Evolutionary conservation across 192 early-diverging fungal genomes (phyloP), one percentile per base, ranked within the genome.

Genomic region (Kappamyces sp.): DNA sequence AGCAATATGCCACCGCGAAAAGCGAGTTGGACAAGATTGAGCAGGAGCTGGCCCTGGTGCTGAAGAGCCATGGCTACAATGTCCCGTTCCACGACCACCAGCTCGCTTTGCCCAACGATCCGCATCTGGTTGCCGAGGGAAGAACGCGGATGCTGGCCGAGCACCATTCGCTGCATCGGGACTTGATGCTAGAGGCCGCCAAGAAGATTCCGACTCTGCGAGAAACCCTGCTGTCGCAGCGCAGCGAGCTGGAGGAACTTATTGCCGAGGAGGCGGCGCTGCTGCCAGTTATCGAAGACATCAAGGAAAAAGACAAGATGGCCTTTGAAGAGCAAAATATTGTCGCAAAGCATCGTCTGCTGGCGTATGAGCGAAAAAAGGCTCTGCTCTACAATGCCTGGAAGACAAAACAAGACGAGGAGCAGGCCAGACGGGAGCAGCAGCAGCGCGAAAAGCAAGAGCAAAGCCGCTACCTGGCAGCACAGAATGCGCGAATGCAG

Each of bases 1-100:
- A 59, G 49, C 35, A 59, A 40, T 1, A 59, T 8, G 4, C 46
- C 35, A 9, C 31, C 34, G 33, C 13, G 23, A 47, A 23, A 2
- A 8, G 5, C 36, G 57, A 59, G 9, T 36, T 59, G 9, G 43
- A 59, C 42, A 59, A 59, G 46, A 59, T 59, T 1, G 9, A 13
- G 12, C 42, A 13, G 13, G 57, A 59, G 38, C 7, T 59, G 6
- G 57, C 46, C 46, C 42, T 37, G 31, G 34, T 59, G 57, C 38
- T 59, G 33, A 4, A n/a, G 43, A 34, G 8, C 3, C 34, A 3
- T 43, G 38, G n/a, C 13, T 40, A 59, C 7, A 13, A 8, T n/a
- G 37, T 35, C 55, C 55, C 23, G 13, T 44, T 59, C 38, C 5
- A n/a, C 13, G 42, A 40, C n/a, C 34, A 47, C 2, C 55, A 32